Evolutionary conservation across 1,284 basidiomycete genomes (phyloP).

Genomic region (Austroboletus novae-zelandiae): DNA sequence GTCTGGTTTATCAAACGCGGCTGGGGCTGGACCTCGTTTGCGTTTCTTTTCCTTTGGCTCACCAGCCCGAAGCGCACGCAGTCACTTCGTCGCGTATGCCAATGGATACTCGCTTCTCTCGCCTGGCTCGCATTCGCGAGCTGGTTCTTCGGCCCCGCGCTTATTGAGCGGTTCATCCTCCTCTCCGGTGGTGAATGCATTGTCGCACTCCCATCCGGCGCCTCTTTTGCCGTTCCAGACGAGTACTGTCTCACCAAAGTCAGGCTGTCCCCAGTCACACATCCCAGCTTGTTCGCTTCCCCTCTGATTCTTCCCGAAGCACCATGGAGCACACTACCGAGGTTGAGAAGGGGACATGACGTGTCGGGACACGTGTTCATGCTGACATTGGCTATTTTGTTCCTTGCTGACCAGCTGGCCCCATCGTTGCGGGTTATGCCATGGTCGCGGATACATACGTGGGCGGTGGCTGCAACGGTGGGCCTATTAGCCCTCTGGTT

Average conservation of each 20-base stretch:
- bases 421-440: conserved; percentile 39
- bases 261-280: conserved; percentile 57
- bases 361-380: conserved; percentile 95
- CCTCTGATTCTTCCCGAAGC: conserved; percentile 37
- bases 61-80: conserved; percentile 49
- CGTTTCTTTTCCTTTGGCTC: conserved; percentile 60
- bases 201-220: conserved; percentile 58
- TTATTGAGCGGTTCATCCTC: conserved; percentile 75
- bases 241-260: conserved; percentile 55
- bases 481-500: conserved; percentile 68
- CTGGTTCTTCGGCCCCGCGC: conserved; percentile 91
- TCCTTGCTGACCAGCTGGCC: conserved; percentile 76
- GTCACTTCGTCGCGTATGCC: conserved; percentile 44
- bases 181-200: conserved; percentile 83
- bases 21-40: conserved; percentile 86
- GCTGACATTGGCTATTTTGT: conserved; percentile 78
- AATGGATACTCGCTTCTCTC: conserved; percentile 64
- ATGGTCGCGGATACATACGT: conserved; percentile 45
- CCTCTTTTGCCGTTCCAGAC: conserved; percentile 50
- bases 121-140: conserved; percentile 77
- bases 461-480: conserved; percentile 45
- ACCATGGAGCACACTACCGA: conserved; percentile 50
- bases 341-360: conserved; percentile 82
- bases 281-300: conserved; percentile 63
- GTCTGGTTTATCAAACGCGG: conserved; percentile 85